Base-by-base conservation (phyloP, 2,329 filamentous ascomycete species). In the Zalaria obscura region DNA sequence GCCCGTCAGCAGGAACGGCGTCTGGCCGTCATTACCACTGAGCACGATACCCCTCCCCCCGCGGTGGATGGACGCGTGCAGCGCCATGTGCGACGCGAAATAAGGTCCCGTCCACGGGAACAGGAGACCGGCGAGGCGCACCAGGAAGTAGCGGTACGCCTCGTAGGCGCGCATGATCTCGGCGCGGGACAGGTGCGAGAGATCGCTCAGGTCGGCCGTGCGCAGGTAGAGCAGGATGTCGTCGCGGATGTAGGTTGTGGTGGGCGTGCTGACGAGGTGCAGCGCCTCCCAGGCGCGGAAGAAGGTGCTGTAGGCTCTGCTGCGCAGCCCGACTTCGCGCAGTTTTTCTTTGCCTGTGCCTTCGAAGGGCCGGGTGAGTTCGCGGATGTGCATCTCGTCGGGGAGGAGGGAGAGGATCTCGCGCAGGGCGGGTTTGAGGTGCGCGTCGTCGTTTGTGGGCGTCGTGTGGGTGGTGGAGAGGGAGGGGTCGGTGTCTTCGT, bases 11-110 rank as follows among this genome's bases (percentile, higher is more conserved):
- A 69, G 52, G 46, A 59, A 67, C 1, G 55, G 55, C 4, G 63
- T 62, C 46, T 68, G 66, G 11, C 58, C 55, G 43, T 68, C 62
- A 4, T 65, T 66, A 9, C 62, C 65, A 0, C 65, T 65, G 18
- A 68, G 59, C 2, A 68, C 66, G 35, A 68, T 61, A 4, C 66
- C 66, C 5, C 59, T 53, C 0, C 64, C 64, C 3, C 60, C 64
- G 37, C 57, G 55, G 47, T 63, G 60, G 46, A 66, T 56, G 39
- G 63, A 59, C 2, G 62, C 49, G 45, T 65, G 64, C 3, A 67
- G 51, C 5, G 58, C 58, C 56, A 67, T 64, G 43, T 67, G 65
- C 42, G 68, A 62, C 2, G 60, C 51, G 50, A 64, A 66, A 42
- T 67, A 67, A 9, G 64, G 62, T 5, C 55, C 55, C 5, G 60